Evolutionary conservation across 192 early-diverging fungal genomes (phyloP).

Genomic region (Rhizophagus clarus): DNA sequence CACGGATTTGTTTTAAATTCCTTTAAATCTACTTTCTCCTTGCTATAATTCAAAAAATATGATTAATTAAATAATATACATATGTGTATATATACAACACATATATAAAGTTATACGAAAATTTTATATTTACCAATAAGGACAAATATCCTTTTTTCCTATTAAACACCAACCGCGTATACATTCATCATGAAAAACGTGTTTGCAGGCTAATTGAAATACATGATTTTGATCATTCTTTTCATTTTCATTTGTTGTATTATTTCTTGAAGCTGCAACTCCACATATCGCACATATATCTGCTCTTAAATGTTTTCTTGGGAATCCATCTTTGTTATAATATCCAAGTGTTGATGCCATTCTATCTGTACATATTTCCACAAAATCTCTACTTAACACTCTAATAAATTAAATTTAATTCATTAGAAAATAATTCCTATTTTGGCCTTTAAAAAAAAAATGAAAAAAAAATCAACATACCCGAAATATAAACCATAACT

Average conservation of each 20-base stretch:
- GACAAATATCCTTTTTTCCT: slow-evolving; percentile 67
- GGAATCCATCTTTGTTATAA: slow-evolving; percentile 62
- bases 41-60: slow-evolving; percentile 38
- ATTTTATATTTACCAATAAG: slow-evolving; percentile 48
- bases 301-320: slow-evolving; percentile 53
- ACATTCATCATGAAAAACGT: slow-evolving; percentile 65
- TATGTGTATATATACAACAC: not conserved
- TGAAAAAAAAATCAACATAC: slow-evolving; percentile 41
- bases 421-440: not conserved
- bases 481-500: slow-evolving; percentile 66
- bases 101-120: too few species aligned
- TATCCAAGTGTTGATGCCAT: slow-evolving; percentile 67
- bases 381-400: slow-evolving; percentile 62
- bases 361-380: slow-evolving; percentile 63
- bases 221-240: slow-evolving; percentile 38
- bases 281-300: slow-evolving; percentile 64
- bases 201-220: slow-evolving; percentile 51
- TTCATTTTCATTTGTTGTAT: not conserved
- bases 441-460: not conserved
- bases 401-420: slow-evolving; percentile 30
- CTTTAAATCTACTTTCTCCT: slow-evolving; percentile 65
- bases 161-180: slow-evolving; percentile 68
- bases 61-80: not conserved
- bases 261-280: slow-evolving; percentile 14
- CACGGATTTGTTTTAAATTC: slow-evolving; percentile 64